These are phyloP conservation scores for Myxozyma lipomycoides DNA, from an alignment of 805 yeast genomes.

Conservation along the genomic window DNA sequence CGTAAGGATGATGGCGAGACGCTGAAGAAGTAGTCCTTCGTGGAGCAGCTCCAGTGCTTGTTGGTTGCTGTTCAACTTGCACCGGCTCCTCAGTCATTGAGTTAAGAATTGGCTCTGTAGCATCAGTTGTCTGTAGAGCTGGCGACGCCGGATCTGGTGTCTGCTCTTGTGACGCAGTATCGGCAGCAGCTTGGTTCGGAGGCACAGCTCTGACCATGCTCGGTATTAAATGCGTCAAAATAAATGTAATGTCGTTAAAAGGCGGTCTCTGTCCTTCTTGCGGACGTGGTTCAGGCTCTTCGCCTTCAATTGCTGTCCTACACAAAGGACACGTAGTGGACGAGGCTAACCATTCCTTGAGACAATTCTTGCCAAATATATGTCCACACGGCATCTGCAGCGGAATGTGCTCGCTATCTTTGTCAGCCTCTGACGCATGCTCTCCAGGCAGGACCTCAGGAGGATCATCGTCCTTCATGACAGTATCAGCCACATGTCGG, in stretches of 20 bases:
- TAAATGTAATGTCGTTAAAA: background rate
- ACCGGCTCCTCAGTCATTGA: background rate
- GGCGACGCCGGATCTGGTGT: background rate
- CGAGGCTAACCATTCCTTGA: conserved; percentile 73
- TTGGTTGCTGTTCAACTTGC: background rate
- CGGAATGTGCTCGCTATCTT: conserved; percentile 52
- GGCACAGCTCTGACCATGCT: background rate
- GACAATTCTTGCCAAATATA: conserved; percentile 79
- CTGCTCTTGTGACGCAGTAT: background rate
- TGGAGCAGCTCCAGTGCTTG: background rate
- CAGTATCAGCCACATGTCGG: background rate
- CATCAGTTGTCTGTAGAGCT: background rate
- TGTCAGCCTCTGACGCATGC: background rate
- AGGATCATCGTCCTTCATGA: background rate
- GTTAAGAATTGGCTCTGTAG: background rate
- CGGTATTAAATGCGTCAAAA: background rate
- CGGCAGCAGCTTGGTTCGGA: background rate
- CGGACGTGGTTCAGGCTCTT: conserved; percentile 7
- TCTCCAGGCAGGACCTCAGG: background rate
- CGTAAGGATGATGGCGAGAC: conserved; percentile 23
- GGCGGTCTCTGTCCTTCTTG: background rate
- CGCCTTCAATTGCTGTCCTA: conserved; percentile 50
- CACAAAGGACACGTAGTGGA: conserved; percentile 85
- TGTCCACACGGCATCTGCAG: conserved; percentile 81
- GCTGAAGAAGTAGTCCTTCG: conserved; percentile 1